Evolutionary conservation across 805 yeast genomes (phyloP), one percentile per base, ranked within the genome.

Genomic region (Candida tallmaniae): DNA sequence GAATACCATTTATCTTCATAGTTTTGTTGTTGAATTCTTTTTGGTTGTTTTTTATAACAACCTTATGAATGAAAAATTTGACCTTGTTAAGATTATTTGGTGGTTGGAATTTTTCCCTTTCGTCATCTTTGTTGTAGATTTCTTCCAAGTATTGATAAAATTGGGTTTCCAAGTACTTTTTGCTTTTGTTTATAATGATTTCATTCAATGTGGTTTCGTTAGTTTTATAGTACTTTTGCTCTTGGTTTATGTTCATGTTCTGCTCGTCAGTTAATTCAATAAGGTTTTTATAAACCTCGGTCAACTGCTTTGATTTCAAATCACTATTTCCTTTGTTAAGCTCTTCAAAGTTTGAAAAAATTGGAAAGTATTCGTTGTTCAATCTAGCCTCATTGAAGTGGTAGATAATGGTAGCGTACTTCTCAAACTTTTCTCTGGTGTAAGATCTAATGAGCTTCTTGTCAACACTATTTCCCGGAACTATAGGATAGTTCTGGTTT

Each of bases 141-240:
- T 73, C 76, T 47, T 84, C 86, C 41, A 88, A 75, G 54, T 80
- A 78, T 28, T 75, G 80, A 49, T 75, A 74, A 58, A 88, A 90
- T 57, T 90, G 97, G 7, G 58, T 54, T 53, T 93, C 94, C 42
- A 90, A 65, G 47, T 74, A 80, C 9, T 55, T 45, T 46, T 73
- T 75, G 11, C 93, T 73, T 39, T 74, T 79, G 10, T 54, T 46
- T 3, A 77, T 73, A 25, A 83, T 70, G 37, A 61, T 56, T 31
- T 64, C 64, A 33, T 74, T 62, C 30, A 73, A 50, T 6, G 44
- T 27, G 12, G 25, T 33, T 21, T 39, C 31, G 9, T 38, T 24
- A 23, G 53, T 54, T 31, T 50, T 44, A 29, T 45, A 59, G 36
- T 62, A 62, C 27, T 56, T 56, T 39, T 54, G 62, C 44, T 62